Base-by-base conservation (phyloP, 1,139 yeast genomes). In the Sugiyamaella xylanicola region DNA sequence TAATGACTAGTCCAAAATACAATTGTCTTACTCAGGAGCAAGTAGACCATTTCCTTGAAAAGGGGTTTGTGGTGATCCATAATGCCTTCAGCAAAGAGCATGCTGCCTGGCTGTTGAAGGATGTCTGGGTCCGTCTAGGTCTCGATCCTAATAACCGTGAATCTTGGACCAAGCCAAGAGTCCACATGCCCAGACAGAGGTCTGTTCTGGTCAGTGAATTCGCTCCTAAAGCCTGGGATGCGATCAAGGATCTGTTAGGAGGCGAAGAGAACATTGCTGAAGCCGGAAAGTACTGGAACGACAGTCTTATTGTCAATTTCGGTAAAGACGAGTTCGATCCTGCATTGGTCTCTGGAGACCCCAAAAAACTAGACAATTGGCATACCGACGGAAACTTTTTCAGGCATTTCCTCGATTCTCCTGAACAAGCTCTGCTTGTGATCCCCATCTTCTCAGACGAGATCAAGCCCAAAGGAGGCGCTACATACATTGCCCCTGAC, bases 331-430 rank as follows among this genome's bases (percentile, higher is more conserved):
- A 41, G 16, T 51, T 40, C 39, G 52, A 48, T 17, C 57, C 57
- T 2, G 40, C 50, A 5, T 40, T 36, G 22, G 43, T 44, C 16
- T 55, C 59, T 2, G 45, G 53, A 21, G 29, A 56, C 37, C 55
- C 57, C 20, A 22, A 44, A 4, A 48, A 56, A 20, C 50, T 56
- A 8, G 54, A 49, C 20, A 56, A 56, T 36, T 56, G 59, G 59
- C 59, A 56, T 41, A 57, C 51, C 22, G 59, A 56, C 40, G 59
- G 59, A 1, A 53, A 56, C 36, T 55, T 55, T 19, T 56, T 56
- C 44, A 36, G 48, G 9, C 58, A 56, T 29, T 56, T 55, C 43
- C 41, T 56, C 9, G 59, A 56, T 25, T 55, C 58, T 37, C 59
- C 59, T 15, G 59, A 56, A 25, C 59, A 56, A 35, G 59, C 58